Evolutionary conservation across 2,329 filamentous ascomycete genomes (phyloP).

Genomic region (Fusarium ramigenum): DNA sequence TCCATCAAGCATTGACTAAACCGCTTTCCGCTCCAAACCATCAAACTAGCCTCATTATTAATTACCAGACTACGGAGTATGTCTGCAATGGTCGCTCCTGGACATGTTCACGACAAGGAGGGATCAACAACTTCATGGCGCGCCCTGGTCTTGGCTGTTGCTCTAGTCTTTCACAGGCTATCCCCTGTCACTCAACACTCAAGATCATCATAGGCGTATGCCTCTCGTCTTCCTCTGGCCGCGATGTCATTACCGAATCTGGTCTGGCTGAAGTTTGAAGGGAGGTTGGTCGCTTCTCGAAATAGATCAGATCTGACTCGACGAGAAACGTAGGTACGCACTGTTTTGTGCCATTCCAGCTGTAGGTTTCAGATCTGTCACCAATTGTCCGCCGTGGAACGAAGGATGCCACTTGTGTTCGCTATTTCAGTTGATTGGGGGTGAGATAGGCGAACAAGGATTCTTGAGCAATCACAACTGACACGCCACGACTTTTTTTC

Average conservation of each 20-base stretch:
- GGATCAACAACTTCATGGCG: neutral
- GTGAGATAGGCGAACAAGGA: constrained; percentile 1
- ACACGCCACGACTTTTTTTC: neutral
- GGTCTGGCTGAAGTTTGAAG: neutral
- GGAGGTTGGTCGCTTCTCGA: neutral
- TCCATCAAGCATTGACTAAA: constrained; percentile 24
- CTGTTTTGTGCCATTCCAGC: neutral
- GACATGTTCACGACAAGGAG: neutral
- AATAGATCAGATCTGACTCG: constrained; percentile 4
- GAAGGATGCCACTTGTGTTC: neutral
- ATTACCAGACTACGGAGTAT: neutral
- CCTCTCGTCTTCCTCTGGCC: neutral
- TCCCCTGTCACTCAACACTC: neutral
- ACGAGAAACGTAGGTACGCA: neutral
- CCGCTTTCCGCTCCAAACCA: constrained; percentile 7
- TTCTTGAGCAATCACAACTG: neutral
- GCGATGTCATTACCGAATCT: neutral
- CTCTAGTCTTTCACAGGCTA: neutral
- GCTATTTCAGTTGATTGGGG: neutral
- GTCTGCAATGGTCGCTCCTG: neutral
- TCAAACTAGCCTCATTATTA: constrained; percentile 9
- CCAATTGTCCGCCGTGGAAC: neutral
- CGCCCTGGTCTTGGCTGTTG: neutral
- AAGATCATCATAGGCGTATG: neutral
- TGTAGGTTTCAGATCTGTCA: neutral